Conservation (phyloP, 495 filamentous ascomycete species). For the Penicillium bialowiezense region DNA sequence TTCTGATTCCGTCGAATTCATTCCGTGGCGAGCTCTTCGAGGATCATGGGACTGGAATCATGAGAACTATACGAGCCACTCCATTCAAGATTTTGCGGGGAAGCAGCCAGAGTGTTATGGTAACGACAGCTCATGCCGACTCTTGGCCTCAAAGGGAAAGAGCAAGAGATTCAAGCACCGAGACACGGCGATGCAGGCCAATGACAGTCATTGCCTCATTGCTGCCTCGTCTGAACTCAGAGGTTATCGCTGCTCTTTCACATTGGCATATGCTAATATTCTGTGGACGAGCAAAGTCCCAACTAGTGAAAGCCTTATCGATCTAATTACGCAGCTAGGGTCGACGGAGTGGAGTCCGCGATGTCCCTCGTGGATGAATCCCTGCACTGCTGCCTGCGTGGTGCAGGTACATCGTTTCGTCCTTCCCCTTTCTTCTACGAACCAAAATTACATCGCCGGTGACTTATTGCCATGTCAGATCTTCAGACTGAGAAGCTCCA, state of each 20-base stretch:
- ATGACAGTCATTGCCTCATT: neutral
- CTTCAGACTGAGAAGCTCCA: too few relatives aligned
- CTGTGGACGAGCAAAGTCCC: too few relatives aligned
- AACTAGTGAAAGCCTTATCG: neutral
- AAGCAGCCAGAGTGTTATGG: neutral
- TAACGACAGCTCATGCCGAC: neutral
- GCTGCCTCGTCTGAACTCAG: neutral
- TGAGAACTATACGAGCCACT: neutral
- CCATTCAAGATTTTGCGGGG: constrained; percentile 8
- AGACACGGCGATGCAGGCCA: constrained; percentile 20
- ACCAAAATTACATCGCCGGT: too few relatives aligned
- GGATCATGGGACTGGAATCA: too few relatives aligned
- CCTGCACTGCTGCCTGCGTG: constrained; percentile 2
- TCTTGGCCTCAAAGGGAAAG: constrained; percentile 13
- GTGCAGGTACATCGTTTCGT: constrained; percentile 7
- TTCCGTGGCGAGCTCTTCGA: too few relatives aligned
- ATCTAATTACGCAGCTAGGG: neutral
- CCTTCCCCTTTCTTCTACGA: neutral
- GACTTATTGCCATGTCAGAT: too few relatives aligned
- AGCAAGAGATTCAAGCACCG: constrained; percentile 18
- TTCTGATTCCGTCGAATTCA: too few relatives aligned
- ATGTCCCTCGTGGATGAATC: neutral
- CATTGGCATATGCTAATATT: neutral
- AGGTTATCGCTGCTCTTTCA: neutral
- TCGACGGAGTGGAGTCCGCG: constrained; percentile 5